A percentile compares a stretch with the other conserved stretches of the same genome.
Conservation (phyloP, 441 rosid genomes). For the Gossypium aridum region DNA sequence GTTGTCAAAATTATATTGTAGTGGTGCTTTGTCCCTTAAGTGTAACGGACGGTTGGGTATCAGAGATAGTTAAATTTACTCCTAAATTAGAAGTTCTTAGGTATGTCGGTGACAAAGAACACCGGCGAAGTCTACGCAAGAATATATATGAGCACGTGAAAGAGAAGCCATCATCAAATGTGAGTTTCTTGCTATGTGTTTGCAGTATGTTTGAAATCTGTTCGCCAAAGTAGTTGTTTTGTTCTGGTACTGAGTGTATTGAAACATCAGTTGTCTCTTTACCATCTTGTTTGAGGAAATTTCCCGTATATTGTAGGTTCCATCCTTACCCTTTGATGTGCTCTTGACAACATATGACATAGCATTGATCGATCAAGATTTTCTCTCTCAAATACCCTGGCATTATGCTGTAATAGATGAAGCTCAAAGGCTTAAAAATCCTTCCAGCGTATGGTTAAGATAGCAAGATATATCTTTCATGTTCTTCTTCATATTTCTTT, state of each 20-base stretch:
- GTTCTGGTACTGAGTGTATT: neutral
- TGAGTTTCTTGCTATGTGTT: constrained; percentile 28
- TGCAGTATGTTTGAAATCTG: neutral
- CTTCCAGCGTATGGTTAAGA: constrained; percentile 66
- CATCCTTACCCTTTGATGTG: constrained; percentile 59
- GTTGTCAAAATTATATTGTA: constrained; percentile 25
- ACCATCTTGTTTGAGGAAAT: neutral
- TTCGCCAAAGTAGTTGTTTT: neutral
- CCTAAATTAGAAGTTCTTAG: constrained; percentile 57
- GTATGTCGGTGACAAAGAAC: constrained; percentile 75
- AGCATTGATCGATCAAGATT: constrained; percentile 66
- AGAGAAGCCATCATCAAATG: constrained; percentile 30
- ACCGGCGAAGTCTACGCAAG: constrained; percentile 47
- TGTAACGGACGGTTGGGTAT: constrained; percentile 81
- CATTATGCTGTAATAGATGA: constrained; percentile 71
- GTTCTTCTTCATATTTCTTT: neutral
- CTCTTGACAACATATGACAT: constrained; percentile 80
- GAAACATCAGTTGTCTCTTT: neutral
- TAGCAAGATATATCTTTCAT: neutral
- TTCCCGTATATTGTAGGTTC: constrained; percentile 31
- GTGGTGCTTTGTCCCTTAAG: constrained; percentile 87
- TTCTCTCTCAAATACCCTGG: constrained; percentile 88
- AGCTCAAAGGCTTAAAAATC: constrained; percentile 93
- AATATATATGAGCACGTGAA: constrained; percentile 37
- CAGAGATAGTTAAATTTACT: constrained; percentile 65